Evolutionary conservation across 495 filamentous ascomycete genomes (phyloP).

Genomic region (Parathielavia appendiculata): DNA sequence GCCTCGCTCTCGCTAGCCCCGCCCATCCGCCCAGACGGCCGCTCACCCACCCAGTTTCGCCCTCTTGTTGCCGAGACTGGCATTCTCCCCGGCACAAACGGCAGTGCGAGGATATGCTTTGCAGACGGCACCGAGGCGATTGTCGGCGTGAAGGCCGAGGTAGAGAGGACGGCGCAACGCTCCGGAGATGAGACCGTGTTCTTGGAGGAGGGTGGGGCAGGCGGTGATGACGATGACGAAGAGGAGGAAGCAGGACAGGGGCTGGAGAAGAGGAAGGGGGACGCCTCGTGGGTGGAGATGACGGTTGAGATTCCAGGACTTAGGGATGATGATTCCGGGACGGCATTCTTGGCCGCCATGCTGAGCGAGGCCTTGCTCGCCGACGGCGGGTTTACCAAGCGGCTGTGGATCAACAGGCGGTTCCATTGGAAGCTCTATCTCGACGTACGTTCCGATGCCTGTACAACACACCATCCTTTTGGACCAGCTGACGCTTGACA

Average conservation of each 20-base stretch:
- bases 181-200: slow-evolving; percentile 27
- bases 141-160: slow-evolving; percentile 90
- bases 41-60: slow-evolving; percentile 79
- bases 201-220: slow-evolving; percentile 24
- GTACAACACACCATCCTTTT: not conserved
- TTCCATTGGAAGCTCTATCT: slow-evolving; percentile 97
- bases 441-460: slow-evolving; percentile 59
- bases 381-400: slow-evolving; percentile 61
- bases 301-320: slow-evolving; percentile 79
- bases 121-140: slow-evolving; percentile 93
- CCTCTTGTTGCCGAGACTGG: slow-evolving; percentile 83
- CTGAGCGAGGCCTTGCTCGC: slow-evolving; percentile 83
- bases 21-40: slow-evolving; percentile 87
- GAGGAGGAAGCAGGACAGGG: slow-evolving; percentile 18
- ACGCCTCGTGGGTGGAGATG: slow-evolving; percentile 66
- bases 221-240: slow-evolving; percentile 19
- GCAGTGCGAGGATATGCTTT: slow-evolving; percentile 87
- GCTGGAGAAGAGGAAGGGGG: slow-evolving; percentile 7
- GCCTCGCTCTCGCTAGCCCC: slow-evolving; percentile 69
- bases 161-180: slow-evolving; percentile 59
- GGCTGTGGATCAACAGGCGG: slow-evolving; percentile 74
- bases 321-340: slow-evolving; percentile 84
- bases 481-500: slow-evolving; percentile 30
- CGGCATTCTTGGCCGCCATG: slow-evolving; percentile 80
- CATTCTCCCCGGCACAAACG: slow-evolving; percentile 83